Evolutionary conservation across 2,329 filamentous ascomycete genomes (phyloP), one percentile per base, ranked within the genome.

Genomic region (Fusarium gaditjirri): DNA sequence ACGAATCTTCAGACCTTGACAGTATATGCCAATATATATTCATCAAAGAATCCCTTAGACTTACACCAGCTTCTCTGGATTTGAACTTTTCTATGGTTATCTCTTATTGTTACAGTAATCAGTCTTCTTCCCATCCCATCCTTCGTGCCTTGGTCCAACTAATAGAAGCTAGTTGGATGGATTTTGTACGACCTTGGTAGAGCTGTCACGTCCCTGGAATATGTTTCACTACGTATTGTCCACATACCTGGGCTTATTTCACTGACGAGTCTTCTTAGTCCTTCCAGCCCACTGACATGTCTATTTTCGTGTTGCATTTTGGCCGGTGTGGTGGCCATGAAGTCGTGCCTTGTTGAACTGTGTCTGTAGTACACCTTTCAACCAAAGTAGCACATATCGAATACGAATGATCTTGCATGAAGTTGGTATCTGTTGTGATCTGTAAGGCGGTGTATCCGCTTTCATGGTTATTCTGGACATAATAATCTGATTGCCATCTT

Each of bases 351-450:
- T 19, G 38, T 47, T 50, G 14, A 21, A 17, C 29, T 33, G 19
- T 38, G 33, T 53, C 23, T 25, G 25, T 8, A 27, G 23, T 38
- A 25, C 25, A 21, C 9, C 44, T 38, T 17, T 16, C 21, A 42
- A 23, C 17, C 6, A 36, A 16, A 21, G 38, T 43, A 21, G 31
- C 36, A 33, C 31, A 52, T 25, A 43, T 63, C 25, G n/a, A 50
- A 54, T 44, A 65, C 65, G 50, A 63, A 54, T 14, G 29, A 63
- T 62, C 39, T 46, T 39, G 49, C 55, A 67, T 67, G 31, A 19
- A n/a, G 23, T 39, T 25, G 31, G 52, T 29, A 21, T 54, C 41
- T 36, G 25, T 33, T 61, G 63, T 47, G 23, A 43, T 41, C 60
- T 39, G 39, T 39, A 16, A n/a, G 38, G 50, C 43, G 23, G 62